phyloP scores from a whole-genome alignment of 164 flowering plant species.

The Malania oleifera region DNA sequence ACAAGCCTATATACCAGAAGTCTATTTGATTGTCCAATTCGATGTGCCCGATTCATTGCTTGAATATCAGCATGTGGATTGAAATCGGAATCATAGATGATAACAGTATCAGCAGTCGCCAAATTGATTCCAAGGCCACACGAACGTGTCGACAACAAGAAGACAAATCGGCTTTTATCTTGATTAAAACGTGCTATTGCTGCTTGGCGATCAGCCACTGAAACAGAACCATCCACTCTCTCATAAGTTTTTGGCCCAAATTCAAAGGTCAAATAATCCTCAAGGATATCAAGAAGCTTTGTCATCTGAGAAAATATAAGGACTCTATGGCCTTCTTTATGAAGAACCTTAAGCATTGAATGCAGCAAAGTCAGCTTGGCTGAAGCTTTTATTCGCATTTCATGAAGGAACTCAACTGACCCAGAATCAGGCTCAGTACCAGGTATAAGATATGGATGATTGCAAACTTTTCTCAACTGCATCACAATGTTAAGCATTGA shows the following conservation, averaged over 20 bases:
- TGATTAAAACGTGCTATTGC: conserved; percentile 95
- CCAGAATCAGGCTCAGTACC: conserved; percentile 99
- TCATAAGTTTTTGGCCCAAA: conserved; percentile 93
- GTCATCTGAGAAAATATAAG: conserved; percentile 99
- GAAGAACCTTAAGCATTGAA: conserved; percentile 80
- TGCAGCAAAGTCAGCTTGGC: conserved; percentile 92
- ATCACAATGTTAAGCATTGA: conserved; percentile 98
- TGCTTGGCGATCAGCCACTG: conserved; percentile 90
- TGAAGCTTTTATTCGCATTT: conserved; percentile 98
- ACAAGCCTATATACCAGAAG: conserved; percentile 96
- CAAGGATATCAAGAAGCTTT: conserved; percentile 96
- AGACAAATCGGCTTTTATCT: conserved; percentile 91
- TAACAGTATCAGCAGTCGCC: conserved; percentile 98
- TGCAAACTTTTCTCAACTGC: conserved; percentile 97
- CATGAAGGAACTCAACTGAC: conserved; percentile 89
- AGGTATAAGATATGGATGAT: conserved; percentile 97
- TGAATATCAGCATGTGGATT: conserved; percentile 99
- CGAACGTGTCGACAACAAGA: conserved; percentile 88
- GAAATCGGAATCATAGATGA: conserved; percentile 98
- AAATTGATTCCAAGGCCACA: conserved; percentile 99
- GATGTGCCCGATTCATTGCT: conserved; percentile 99
- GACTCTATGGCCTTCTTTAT: conserved; percentile 87
- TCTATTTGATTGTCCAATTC: conserved; percentile 94
- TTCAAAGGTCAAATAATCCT: conserved; percentile 84
- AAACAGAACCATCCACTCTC: conserved; percentile 98